These are phyloP conservation scores for Xerophyta viscosa DNA, from an alignment of 106 monocot species.

Conservation along the genomic window DNA sequence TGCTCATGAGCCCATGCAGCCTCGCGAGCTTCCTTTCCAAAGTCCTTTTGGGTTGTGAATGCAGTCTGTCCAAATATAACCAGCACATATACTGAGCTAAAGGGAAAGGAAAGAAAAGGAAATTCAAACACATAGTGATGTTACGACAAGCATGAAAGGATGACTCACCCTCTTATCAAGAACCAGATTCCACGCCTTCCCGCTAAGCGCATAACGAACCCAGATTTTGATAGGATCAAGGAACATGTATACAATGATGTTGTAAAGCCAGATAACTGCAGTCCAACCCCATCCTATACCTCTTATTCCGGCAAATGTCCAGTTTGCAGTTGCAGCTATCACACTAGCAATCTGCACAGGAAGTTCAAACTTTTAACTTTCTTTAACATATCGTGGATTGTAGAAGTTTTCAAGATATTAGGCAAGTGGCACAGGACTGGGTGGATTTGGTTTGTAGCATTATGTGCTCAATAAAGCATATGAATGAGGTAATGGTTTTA, in stretches of 20 bases:
- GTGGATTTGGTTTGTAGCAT: too few species aligned
- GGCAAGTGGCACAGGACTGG: too few species aligned
- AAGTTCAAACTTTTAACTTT: too few species aligned
- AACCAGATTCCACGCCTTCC: slow-evolving; percentile 44
- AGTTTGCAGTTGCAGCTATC: slow-evolving; percentile 21
- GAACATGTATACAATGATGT: slow-evolving; percentile 30
- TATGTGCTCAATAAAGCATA: too few species aligned
- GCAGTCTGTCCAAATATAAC: slow-evolving; percentile 21
- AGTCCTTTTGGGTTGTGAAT: slow-evolving; percentile 36
- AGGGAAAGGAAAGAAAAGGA: not conserved
- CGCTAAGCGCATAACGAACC: slow-evolving; percentile 43
- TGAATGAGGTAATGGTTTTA: too few species aligned
- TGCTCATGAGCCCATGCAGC: slow-evolving; percentile 49
- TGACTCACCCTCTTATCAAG: slow-evolving; percentile 29
- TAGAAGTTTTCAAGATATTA: too few species aligned
- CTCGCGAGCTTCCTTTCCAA: slow-evolving; percentile 33
- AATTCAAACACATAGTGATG: not conserved
- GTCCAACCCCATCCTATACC: slow-evolving; percentile 52
- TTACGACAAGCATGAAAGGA: not conserved
- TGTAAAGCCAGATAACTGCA: slow-evolving; percentile 35
- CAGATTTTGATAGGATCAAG: slow-evolving; percentile 45
- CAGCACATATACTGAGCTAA: not conserved
- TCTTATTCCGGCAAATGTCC: slow-evolving; percentile 27
- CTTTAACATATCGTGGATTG: too few species aligned
- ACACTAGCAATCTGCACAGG: slow-evolving; percentile 29